These are phyloP conservation scores for Ceratobasidium sp. DNA, from an alignment of 1,284 basidiomycete genomes.

Conservation along the genomic window DNA sequence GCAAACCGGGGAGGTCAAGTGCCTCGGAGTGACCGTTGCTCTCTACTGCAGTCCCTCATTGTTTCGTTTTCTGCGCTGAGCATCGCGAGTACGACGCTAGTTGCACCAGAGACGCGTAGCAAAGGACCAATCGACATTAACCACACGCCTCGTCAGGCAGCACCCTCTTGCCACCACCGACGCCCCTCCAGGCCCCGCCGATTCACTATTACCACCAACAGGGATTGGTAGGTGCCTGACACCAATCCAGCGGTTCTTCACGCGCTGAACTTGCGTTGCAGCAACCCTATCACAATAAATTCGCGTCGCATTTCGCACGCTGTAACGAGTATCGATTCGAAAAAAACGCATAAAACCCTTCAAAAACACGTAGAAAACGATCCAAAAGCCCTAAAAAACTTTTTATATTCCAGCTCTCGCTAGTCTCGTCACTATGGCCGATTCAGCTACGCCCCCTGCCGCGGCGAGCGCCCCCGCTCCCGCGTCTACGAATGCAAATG, in stretches of 20 bases:
- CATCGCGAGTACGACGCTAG: slow-evolving; percentile 28
- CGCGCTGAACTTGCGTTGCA: slow-evolving; percentile 21
- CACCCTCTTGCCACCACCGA: slow-evolving; percentile 58
- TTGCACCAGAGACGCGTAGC: slow-evolving; percentile 35
- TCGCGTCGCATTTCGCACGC: slow-evolving; percentile 36
- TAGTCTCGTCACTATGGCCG: slow-evolving; percentile 37
- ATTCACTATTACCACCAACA: slow-evolving; percentile 26
- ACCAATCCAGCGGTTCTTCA: neutral
- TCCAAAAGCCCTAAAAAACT: slow-evolving; percentile 53
- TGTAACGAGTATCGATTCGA: slow-evolving; percentile 37
- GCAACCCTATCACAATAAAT: slow-evolving; percentile 39
- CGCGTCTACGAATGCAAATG: slow-evolving; percentile 25
- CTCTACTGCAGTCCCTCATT: slow-evolving; percentile 38
- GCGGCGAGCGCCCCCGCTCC: slow-evolving; percentile 27
- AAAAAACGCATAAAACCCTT: slow-evolving; percentile 50
- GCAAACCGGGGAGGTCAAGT: slow-evolving; percentile 34
- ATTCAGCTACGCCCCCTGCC: slow-evolving; percentile 36
- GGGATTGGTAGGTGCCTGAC: neutral
- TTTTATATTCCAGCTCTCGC: slow-evolving; percentile 40
- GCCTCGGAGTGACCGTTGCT: slow-evolving; percentile 23
- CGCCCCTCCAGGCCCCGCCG: slow-evolving; percentile 37
- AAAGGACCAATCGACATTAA: slow-evolving; percentile 30
- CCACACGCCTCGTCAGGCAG: slow-evolving; percentile 54
- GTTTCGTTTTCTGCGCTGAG: slow-evolving; percentile 38
- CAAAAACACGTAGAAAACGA: slow-evolving; percentile 61